Base-by-base conservation (phyloP, 495 filamentous ascomycete species). In the Viridothelium virens region DNA sequence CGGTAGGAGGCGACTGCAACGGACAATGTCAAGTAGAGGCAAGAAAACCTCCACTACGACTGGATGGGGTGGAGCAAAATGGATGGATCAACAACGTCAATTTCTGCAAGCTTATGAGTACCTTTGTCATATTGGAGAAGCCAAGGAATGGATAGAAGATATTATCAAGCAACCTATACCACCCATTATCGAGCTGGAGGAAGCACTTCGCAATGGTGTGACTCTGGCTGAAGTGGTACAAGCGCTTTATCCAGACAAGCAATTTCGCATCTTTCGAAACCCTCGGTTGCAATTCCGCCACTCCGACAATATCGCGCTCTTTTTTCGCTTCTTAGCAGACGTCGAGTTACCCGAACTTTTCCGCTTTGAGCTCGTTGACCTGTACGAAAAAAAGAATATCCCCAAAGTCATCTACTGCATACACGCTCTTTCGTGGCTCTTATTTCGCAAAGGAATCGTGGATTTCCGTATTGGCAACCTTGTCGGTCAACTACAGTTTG, bases 311-410 rank as follows among this genome's bases (percentile, higher is more conserved):
- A 95, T 96, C 63, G 92, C 91, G 38, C 77, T 89, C 16, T 97
- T 99, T 76, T 97, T 97, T 78, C 85, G 87, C 59, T 96, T 93
- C 69, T 82, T 99, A 0, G 90, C 91, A 70, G 90, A 97, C 67
- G 84, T 96, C n/a, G 89, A 96, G 70, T 78, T 99, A 9, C 95
- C 95, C 1, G 95, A 99, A 66, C 84, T 99, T n/a, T 99, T 99
- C 76, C 86, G 92, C 68, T 99, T 99, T 77, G 95, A 99, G 76
- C 83, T 97, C 9, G 96, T 96, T 46, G 95, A 99, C 74, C 78
- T 99, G 41, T 99, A 99, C 79, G 96, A 99, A 75, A 99, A 97
- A 80, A 99, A 99, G 77, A 99, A 99, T 71, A 92, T 97, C 5
- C 95, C 95, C 0, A 99, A 96, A 77, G 95, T 97, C 71, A 97